Base-by-base conservation (phyloP, 495 filamentous ascomycete species). In the Penicillium simplicissimum region DNA sequence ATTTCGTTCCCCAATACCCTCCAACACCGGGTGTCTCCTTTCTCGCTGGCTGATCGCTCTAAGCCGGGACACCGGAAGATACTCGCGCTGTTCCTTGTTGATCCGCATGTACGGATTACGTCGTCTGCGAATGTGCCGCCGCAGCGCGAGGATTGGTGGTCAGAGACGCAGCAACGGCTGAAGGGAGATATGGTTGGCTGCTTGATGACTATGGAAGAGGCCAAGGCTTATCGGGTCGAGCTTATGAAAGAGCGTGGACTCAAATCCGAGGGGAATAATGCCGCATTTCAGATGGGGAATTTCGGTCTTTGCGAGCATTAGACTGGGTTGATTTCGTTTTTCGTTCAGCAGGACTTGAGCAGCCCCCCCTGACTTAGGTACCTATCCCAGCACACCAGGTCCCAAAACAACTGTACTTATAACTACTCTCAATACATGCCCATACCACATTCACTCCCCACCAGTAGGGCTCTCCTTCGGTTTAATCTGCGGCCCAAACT, bases 91-190 rank as follows among this genome's bases (percentile, higher is more conserved):
- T 88, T 81, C 66, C 71, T 89, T 4, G 78, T 89, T 3, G 83
- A 87, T 65, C 85, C 85, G 0, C 54, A 76, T 42, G 58, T 64
- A 14, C 76, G 77, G 1, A 74, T 88, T 54, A 77, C 84, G 14
- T 81, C 76, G 0, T 83, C 85, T 1, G 79, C 80, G 1, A 82
- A 84, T 62, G 80, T 88, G 0, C 84, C 85, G 2, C 84, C 84
- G 5, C 84, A 82, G 57, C 66, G 77, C 35, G 61, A 77, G 13
- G 63, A 73, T 5, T 82, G 81, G 72, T 65, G 71, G 57, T 52
- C 59, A 8, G 65, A 70, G 25, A 47, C 53, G 25, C 35, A 53
- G 37, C 23, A 34, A 8, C 13, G 14, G 14, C 55, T 57, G 25
- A 8, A 31, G 66, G 37, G 19, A 48, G 5, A 51, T 9, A 53